phyloP scores from a whole-genome alignment of 345 rosid genomes.

The Euphorbia pulcherrima region DNA sequence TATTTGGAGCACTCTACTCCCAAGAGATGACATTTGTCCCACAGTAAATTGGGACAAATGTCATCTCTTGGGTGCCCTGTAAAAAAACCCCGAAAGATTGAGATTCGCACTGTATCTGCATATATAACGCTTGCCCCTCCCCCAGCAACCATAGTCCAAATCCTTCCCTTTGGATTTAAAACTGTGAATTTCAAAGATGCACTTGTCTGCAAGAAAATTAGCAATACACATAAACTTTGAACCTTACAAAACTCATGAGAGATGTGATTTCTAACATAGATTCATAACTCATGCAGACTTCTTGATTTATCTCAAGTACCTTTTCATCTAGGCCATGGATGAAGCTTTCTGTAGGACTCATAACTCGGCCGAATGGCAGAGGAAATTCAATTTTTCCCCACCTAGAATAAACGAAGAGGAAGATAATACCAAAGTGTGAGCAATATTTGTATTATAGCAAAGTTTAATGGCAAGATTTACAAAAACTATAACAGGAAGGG shows the following conservation, averaged over 20 bases:
- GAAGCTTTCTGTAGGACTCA: constrained; percentile 74
- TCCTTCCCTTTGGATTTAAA: constrained; percentile 88
- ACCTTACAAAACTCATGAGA: too few species aligned
- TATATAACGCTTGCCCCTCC: constrained; percentile 98
- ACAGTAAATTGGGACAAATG: too few species aligned
- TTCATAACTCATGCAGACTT: too few species aligned
- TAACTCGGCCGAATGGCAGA: constrained; percentile 90
- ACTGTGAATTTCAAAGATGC: constrained; percentile 94
- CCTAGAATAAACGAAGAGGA: constrained; percentile 33
- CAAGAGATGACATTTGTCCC: too few species aligned
- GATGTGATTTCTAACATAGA: not conserved
- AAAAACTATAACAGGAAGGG: constrained; percentile 4
- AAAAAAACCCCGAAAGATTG: too few species aligned
- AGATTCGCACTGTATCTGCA: constrained; percentile 75
- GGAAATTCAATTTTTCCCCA: constrained; percentile 92
- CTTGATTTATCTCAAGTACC: too few species aligned
- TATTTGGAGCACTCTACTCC: too few species aligned
- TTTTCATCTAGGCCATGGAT: constrained; percentile 87
- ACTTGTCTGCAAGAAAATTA: constrained; percentile 86
- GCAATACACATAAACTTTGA: too few species aligned
- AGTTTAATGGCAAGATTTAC: not conserved
- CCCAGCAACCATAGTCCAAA: constrained; percentile 99
- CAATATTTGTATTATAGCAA: not conserved
- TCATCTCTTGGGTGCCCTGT: too few species aligned
- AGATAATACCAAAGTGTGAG: constrained; percentile 1